Conservation (phyloP, 495 filamentous ascomycete genomes). For the Tuber magnatum region DNA sequence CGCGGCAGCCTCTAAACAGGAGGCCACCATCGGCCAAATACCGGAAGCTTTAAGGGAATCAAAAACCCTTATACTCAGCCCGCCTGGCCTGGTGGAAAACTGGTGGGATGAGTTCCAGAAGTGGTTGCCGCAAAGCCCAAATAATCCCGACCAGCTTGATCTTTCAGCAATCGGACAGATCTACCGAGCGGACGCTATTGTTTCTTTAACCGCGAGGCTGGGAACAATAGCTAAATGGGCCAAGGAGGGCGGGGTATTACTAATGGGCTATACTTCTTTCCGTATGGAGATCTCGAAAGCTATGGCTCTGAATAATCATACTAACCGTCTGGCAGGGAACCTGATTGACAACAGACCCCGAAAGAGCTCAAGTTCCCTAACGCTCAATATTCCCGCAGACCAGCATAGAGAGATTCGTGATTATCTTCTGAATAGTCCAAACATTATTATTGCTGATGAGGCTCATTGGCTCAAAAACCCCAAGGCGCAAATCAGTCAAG, state of each 20-base stretch:
- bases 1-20: slow-evolving; percentile 54
- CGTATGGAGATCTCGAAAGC: slow-evolving; percentile 32
- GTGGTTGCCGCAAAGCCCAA: slow-evolving; percentile 53
- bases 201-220: slow-evolving; percentile 41
- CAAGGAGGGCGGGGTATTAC: slow-evolving; percentile 59
- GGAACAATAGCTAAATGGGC: slow-evolving; percentile 54
- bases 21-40: slow-evolving; percentile 55
- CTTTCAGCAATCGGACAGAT: slow-evolving; percentile 33
- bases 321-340: slow-evolving; percentile 16
- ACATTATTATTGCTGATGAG: slow-evolving; percentile 80
- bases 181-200: slow-evolving; percentile 33
- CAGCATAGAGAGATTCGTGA: slow-evolving; percentile 44
- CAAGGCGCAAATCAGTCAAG: slow-evolving; percentile 47
- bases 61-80: slow-evolving; percentile 67
- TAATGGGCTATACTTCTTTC: slow-evolving; percentile 69
- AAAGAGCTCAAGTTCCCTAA: slow-evolving; percentile 13
- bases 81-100: slow-evolving; percentile 66
- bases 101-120: slow-evolving; percentile 69
- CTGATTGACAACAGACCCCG: slow-evolving; percentile 44
- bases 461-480: slow-evolving; percentile 72
- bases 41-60: slow-evolving; percentile 55
- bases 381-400: slow-evolving; percentile 27
- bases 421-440: slow-evolving; percentile 55
- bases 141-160: slow-evolving; percentile 14
- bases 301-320: background rate